Percentiles rank a stretch among this genome's conserved stretches.
Evolutionary conservation across 2,329 filamentous ascomycete species (phyloP).

Genomic region (Ceratocystiopsis minuta): DNA sequence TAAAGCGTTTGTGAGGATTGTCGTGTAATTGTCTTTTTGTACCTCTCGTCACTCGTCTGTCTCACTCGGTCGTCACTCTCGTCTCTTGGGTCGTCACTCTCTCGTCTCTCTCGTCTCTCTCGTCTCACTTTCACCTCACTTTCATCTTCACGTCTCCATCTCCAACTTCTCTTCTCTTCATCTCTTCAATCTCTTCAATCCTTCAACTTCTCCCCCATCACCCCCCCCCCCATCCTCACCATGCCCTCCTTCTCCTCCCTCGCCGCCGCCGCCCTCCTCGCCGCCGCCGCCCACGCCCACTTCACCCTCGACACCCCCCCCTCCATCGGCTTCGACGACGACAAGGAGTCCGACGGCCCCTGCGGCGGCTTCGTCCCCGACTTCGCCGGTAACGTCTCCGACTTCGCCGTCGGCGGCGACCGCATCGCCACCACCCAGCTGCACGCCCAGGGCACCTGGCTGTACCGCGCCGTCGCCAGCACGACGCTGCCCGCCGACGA

Average conservation of each 20-base stretch:
- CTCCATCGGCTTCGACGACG: conserved; percentile 30
- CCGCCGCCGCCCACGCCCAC: conserved; percentile 28
- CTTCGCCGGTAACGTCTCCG: conserved; percentile 21
- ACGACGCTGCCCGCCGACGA: conserved; percentile 12
- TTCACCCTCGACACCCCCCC: conserved; percentile 32
- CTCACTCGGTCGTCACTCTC: background rate
- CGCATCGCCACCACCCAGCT: conserved; percentile 27
- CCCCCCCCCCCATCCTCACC: background rate
- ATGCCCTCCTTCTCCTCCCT: conserved; percentile 22
- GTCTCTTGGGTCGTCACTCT: too few relatives aligned
- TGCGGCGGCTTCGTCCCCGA: conserved; percentile 36
- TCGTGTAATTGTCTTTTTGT: background rate
- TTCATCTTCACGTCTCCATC: background rate
- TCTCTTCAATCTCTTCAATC: background rate
- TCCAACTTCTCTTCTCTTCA: background rate
- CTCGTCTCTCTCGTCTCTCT: background rate
- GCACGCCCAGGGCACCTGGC: conserved; percentile 35
- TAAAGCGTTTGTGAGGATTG: background rate
- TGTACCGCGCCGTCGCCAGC: conserved; percentile 40
- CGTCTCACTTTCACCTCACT: background rate
- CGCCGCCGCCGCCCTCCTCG: conserved; percentile 19
- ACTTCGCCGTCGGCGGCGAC: conserved; percentile 41
- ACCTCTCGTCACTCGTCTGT: background rate
- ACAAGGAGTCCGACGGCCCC: conserved; percentile 25
- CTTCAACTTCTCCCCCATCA: background rate